Base-by-base conservation (phyloP, 345 rosid species). In the Linum usitatissimum region DNA sequence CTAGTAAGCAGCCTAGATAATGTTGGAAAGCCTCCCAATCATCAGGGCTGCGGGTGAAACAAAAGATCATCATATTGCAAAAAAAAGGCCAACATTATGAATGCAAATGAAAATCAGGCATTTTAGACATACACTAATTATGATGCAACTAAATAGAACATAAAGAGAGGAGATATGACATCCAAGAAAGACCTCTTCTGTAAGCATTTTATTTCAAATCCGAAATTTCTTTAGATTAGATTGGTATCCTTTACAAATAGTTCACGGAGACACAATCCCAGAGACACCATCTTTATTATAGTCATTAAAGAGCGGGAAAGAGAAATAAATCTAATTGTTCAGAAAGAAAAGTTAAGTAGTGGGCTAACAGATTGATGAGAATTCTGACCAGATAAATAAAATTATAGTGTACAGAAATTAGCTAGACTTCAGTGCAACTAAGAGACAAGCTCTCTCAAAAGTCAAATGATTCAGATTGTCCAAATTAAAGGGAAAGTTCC, bases 21-120 rank as follows among this genome's bases (percentile, higher is more conserved):
- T 90, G 88, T 64, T 84, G 82, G 80, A 90, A 90, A 80, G 87
- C 84, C 77, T 90, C 91, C 97, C 97, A 87, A 73, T 93, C 99
- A 79, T 93, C 99, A 78, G 94, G 91, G 84, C 99, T 90, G 90
- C 74, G 81, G 72, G 73, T 72, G 21, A 23, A 76, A 77, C 57
- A 65, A 65, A 62, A 73, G 45, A 53, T 73, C 30, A 75, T 68
- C 68, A 80, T 74, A 60, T 23, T 73, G 57, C 63, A 57, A 39
- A 3, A 62, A 12, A 34, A 40, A 38, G 28, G 40, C 9, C 0
- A 18, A 48, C 17, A 48, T 17, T 55, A 7, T 5, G 45, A 5
- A 20, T 38, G 30, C 6, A 30, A 42, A 21, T 38, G 36, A 13
- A 15, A 1, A 31, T 9, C 6, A 53, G 9, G 21, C 23, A 48